phyloP scores from a whole-genome alignment of 1,284 basidiomycete species.

The Moesziomyces globuligerus region DNA sequence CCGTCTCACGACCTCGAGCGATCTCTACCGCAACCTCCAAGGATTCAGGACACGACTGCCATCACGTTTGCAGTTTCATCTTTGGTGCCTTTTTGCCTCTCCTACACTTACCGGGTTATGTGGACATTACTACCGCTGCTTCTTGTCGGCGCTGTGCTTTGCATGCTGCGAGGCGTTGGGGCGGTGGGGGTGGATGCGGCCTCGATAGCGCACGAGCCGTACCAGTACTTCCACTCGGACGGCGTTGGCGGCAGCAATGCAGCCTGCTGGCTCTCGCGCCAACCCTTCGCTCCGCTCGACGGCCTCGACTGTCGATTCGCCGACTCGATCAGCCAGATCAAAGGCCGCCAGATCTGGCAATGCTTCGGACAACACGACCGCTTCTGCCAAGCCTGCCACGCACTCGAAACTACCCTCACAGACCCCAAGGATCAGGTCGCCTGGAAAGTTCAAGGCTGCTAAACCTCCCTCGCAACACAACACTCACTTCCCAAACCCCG shows the following conservation, averaged over 20 bases:
- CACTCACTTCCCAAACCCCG: too few species aligned
- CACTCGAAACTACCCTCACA: slow-evolving; percentile 17
- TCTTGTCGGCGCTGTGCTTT: background rate
- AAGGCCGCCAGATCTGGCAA: slow-evolving; percentile 37
- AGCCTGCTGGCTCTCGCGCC: slow-evolving; percentile 32
- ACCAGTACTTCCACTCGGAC: slow-evolving; percentile 41
- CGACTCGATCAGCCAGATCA: slow-evolving; percentile 28
- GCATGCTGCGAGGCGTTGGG: too few species aligned
- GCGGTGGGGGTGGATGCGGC: slow-evolving; percentile 11
- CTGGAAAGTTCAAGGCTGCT: slow-evolving; percentile 46
- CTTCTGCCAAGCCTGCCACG: slow-evolving; percentile 38
- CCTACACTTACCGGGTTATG: too few species aligned
- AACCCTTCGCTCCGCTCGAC: slow-evolving; percentile 19
- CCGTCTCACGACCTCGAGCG: too few species aligned
- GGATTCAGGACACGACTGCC: too few species aligned
- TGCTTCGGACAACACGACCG: slow-evolving; percentile 25
- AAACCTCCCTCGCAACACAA: too few species aligned
- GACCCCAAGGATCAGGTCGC: slow-evolving; percentile 31
- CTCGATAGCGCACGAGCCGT: slow-evolving; percentile 12
- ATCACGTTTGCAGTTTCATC: too few species aligned
- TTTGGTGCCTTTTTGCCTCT: too few species aligned
- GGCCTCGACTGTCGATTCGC: slow-evolving; percentile 30
- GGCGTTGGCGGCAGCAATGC: slow-evolving; percentile 23
- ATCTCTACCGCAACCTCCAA: too few species aligned
- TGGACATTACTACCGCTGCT: slow-evolving; percentile 1